Evolutionary conservation across 768 basidiomycete species (phyloP), one percentile per base, ranked within the genome.

Genomic region (Termitomyces sp.): DNA sequence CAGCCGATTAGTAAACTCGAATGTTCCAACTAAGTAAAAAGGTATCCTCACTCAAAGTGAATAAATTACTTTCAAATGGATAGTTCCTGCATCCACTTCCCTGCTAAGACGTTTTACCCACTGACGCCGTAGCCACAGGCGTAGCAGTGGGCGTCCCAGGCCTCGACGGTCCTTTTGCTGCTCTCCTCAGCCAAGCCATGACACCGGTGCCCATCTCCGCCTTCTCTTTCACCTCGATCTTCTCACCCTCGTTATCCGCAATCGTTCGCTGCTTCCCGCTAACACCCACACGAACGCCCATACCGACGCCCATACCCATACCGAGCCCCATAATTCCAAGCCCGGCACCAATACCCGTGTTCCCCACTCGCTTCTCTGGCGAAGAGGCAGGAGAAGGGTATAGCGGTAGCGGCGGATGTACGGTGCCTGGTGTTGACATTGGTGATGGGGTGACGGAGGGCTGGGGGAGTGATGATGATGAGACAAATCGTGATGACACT

Each of bases 261-360:
- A 28, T 50, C 43, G 25, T 39, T 49, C 27, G 34, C 50, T 12
- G 35, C 16, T 27, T 41, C 52, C 43, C 50, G 35, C 42, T 56
- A 5, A 65, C 62, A 11, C 63, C 63, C 17, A 64, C 57, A 6
- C 62, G 54, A 8, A 60, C 60, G 0, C 64, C 63, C 62, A 67
- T 56, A 35, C 64, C 65, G 12, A 67, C 52, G 1, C 64, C 64
- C 57, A 66, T 54, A 21, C 66, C 66, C 59, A 67, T 35, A 21
- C 66, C 66, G 3, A 67, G 59, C 47, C 66, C 66, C 65, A 67
- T 63, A 7, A 66, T 67, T 39, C 64, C 62, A 4, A 67, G 42
- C 35, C 64, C 62, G 8, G 62, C 59, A 14, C 64, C 56, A 6
- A 66, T 61, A 11, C 61, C 64, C 16, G 59, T 16, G 48, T 53